Base-by-base conservation (phyloP, 352 stramenopile genomes). In the Phytopythium boreale region DNA sequence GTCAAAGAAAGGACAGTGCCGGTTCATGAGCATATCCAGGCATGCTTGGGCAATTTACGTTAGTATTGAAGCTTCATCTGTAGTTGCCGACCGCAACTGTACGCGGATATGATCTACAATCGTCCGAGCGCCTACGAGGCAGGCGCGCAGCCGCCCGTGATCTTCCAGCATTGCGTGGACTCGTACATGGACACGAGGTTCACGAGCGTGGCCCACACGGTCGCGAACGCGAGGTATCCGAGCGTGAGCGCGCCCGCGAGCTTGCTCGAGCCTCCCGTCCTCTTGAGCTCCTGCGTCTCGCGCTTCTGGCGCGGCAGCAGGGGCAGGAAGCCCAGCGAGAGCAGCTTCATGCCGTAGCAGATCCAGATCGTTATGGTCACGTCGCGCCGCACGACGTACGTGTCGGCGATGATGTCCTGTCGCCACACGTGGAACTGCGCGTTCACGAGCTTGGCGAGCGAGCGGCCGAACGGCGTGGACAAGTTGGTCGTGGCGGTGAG, bases 291-390 rank as follows among this genome's bases (percentile, higher is more conserved):
- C 41, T 86, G 80, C 12, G 76, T 85, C 59, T 81, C 71, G 1
- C 53, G 57, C 58, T 84, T 84, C 50, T 89, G 80, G 0, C 68
- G 69, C 57, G 80, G 80, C 26, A 89, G 62, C 63, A 87, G 58
- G 57, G 70, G 72, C 22, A 89, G 52, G 51, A 83, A 83, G 10
- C 60, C 63, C 43, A 89, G 55, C 56, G 80, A 85, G 7, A 82
- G 22, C 15, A 87, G 47, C 69, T 89, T 89, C 69, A 77, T 77
- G 20, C 59, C 55, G 70, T 86, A 88, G 60, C 73, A 82, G 22
- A 88, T 81, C 56, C 72, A 76, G 57, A 85, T 83, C 12, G 74
- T 87, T 53, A 84, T 80, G 17, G 79, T 88, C 19, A 88, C 72
- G 24, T 89, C 78, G 49, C 73, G 71, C n/a, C 80, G 80, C 34